A percentile compares a stretch with the other conserved stretches of the same genome.
Evolutionary conservation across 306 rosid species (phyloP).

Genomic region (Vicia villosa): DNA sequence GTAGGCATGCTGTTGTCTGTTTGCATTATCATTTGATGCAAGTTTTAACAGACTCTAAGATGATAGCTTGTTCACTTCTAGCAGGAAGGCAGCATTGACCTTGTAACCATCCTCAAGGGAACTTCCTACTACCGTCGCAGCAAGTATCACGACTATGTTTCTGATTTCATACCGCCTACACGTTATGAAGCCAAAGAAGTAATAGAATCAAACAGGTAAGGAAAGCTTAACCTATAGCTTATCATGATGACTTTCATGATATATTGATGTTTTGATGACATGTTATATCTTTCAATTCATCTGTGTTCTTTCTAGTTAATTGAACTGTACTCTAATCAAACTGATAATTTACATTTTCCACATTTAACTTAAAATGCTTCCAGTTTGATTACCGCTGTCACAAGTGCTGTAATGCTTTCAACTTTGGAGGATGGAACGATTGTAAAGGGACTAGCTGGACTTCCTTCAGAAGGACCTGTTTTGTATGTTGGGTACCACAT

Average conservation of each 20-base stretch:
- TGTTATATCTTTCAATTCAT: slow-evolving; percentile 6
- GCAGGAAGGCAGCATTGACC: slow-evolving; percentile 75
- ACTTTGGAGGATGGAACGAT: slow-evolving; percentile 78
- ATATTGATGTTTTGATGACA: slow-evolving; percentile 3
- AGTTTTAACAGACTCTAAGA: slow-evolving; percentile 21
- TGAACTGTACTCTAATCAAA: slow-evolving; percentile 21
- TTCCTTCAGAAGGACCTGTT: slow-evolving; percentile 93
- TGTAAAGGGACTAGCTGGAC: slow-evolving; percentile 80
- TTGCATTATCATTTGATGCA: slow-evolving; percentile 29
- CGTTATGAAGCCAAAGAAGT: slow-evolving; percentile 50
- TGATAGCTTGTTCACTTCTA: slow-evolving; percentile 1
- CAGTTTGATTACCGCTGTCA: slow-evolving; percentile 51
- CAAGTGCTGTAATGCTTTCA: slow-evolving; percentile 77
- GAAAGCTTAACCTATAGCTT: slow-evolving; percentile 21
- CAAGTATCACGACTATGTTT: slow-evolving; percentile 57
- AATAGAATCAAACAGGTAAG: slow-evolving; percentile 52
- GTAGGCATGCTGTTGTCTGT: neutral
- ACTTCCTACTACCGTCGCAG: slow-evolving; percentile 77
- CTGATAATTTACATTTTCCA: slow-evolving; percentile 2
- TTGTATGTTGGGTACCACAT: slow-evolving; percentile 91
- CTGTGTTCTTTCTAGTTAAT: slow-evolving; percentile 12
- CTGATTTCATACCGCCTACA: slow-evolving; percentile 77
- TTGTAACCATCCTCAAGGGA: slow-evolving; percentile 67
- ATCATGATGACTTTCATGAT: neutral
- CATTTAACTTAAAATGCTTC: slow-evolving; percentile 27